Evolutionary conservation across 345 rosid species (phyloP).

Genomic region (Gossypioides kirkii): DNA sequence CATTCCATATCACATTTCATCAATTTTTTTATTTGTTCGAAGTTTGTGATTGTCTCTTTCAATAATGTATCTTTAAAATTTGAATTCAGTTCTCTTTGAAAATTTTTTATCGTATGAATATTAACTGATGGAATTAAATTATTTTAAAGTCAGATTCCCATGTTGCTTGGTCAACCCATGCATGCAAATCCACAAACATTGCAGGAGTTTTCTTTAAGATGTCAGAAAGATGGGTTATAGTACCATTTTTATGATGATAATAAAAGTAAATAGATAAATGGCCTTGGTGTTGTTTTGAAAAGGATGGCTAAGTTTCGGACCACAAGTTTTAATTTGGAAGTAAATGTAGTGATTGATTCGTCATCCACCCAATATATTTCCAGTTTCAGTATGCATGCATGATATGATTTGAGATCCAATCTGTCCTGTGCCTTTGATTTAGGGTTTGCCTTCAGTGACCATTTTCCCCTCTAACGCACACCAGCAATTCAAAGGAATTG

Average conservation of each 20-base stretch:
- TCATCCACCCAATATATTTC: not conserved
- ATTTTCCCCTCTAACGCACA: too few species aligned
- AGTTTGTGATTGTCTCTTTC: too few species aligned
- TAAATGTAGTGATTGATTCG: too few species aligned
- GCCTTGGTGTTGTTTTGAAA: not conserved
- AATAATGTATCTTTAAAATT: too few species aligned
- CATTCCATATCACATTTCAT: conserved; percentile 1
- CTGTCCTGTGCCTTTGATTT: too few species aligned
- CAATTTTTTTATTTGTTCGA: not conserved
- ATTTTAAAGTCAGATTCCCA: conserved; percentile 14
- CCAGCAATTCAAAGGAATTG: too few species aligned
- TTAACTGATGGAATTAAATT: not conserved
- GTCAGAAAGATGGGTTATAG: not conserved
- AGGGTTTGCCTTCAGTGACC: too few species aligned
- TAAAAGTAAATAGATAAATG: not conserved
- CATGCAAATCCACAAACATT: not conserved
- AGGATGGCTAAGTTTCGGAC: not conserved
- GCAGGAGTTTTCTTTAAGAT: not conserved
- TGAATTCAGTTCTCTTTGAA: accelerated
- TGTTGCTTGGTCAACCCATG: not conserved
- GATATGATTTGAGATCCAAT: too few species aligned
- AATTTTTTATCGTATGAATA: too few species aligned
- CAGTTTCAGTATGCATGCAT: not conserved
- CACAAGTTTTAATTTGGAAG: not conserved
- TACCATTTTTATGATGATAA: not conserved